Conservation (phyloP, 2,329 filamentous ascomycete genomes). For the Xylariaceae sp. region DNA sequence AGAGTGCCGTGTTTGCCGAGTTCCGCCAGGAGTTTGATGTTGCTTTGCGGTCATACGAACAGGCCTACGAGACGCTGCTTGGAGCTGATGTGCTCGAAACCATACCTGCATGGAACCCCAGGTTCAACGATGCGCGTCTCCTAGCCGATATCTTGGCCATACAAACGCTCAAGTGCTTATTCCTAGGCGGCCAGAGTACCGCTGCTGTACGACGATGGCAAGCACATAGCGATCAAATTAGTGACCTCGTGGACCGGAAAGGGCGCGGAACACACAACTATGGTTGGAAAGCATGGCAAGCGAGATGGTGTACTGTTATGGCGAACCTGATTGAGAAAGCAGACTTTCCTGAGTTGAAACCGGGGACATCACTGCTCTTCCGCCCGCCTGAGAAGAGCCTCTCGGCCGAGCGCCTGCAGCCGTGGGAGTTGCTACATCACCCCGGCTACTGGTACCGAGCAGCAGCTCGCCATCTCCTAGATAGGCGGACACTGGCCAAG, state of each 20-base stretch:
- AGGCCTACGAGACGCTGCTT: slow-evolving; percentile 78
- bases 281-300: slow-evolving; percentile 91
- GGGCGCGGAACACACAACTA: slow-evolving; percentile 85
- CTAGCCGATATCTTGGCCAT: slow-evolving; percentile 77
- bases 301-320: slow-evolving; percentile 62
- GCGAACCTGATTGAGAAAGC: slow-evolving; percentile 53
- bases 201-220: slow-evolving; percentile 77
- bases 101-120: slow-evolving; percentile 81
- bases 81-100: slow-evolving; percentile 79
- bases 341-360: slow-evolving; percentile 45
- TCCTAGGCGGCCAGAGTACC: slow-evolving; percentile 76
- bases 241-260: slow-evolving; percentile 72
- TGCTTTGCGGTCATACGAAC: slow-evolving; percentile 78
- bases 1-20: slow-evolving; percentile 83
- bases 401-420: slow-evolving; percentile 52
- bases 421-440: slow-evolving; percentile 61
- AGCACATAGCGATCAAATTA: slow-evolving; percentile 66
- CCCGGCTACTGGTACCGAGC: slow-evolving; percentile 62
- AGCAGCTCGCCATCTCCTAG: slow-evolving; percentile 51
- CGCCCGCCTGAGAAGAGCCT: slow-evolving; percentile 54
- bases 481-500: slow-evolving; percentile 48
- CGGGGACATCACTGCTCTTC: slow-evolving; percentile 41
- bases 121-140: slow-evolving; percentile 90
- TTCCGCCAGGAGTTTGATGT: slow-evolving; percentile 90
- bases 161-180: slow-evolving; percentile 72